Percentiles rank a stretch among this genome's conserved stretches.
Conservation (phyloP, 768 basidiomycete genomes). For the Lactifluus pinguis region DNA sequence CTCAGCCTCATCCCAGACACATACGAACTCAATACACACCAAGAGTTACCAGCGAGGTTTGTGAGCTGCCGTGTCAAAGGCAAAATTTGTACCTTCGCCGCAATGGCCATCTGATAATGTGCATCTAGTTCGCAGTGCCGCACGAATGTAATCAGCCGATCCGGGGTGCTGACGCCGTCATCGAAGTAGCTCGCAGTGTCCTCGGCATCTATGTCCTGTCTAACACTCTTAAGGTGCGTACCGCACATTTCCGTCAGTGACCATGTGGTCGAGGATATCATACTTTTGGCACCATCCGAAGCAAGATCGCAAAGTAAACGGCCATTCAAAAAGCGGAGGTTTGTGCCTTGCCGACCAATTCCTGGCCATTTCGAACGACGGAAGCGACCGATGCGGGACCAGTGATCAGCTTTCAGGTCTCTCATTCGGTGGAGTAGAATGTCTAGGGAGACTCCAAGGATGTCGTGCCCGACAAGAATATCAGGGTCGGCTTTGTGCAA, state of each 20-base stretch:
- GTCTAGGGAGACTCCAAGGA: conserved; percentile 82
- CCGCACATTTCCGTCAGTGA: conserved; percentile 95
- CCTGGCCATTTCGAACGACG: conserved; percentile 74
- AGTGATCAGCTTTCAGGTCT: conserved; percentile 85
- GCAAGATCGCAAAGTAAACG: conserved; percentile 87
- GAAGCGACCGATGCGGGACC: conserved; percentile 90
- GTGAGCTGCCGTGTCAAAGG: conserved; percentile 91
- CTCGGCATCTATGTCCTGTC: conserved; percentile 94
- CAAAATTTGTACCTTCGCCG: conserved; percentile 86
- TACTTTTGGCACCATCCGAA: conserved; percentile 90
- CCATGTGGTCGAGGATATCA: conserved; percentile 98
- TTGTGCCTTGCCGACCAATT: conserved; percentile 75
- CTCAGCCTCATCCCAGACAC: neutral
- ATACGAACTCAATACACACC: conserved; percentile 41
- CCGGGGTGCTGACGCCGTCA: conserved; percentile 64
- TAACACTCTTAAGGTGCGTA: conserved; percentile 74
- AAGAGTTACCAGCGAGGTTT: conserved; percentile 92
- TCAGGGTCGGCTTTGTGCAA: conserved; percentile 90
- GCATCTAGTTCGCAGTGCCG: conserved; percentile 93
- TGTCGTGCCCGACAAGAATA: conserved; percentile 90
- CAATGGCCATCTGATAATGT: conserved; percentile 96
- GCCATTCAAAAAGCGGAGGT: conserved; percentile 75
- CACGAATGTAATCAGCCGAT: conserved; percentile 77
- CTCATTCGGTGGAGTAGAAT: conserved; percentile 86
- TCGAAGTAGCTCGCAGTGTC: conserved; percentile 91